Base-by-base conservation (phyloP, 75 land plant genomes). In the Pinus taeda region DNA sequence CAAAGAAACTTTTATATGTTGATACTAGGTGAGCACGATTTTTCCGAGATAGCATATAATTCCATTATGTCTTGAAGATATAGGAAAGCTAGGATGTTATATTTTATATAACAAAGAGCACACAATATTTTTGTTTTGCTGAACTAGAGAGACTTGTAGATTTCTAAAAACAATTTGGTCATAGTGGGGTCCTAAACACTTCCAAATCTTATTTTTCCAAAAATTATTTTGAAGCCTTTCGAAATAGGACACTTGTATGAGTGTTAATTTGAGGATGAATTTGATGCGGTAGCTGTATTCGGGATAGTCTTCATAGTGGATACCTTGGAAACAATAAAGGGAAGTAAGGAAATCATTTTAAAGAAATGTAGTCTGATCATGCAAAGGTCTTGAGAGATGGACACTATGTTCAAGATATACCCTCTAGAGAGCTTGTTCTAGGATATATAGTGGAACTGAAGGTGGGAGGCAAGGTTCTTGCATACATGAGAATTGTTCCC, bases 271-370 rank as follows among this genome's bases (percentile, higher is more conserved):
- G 72, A n/a, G 13, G 3, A 4, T 74, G 36, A 4, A 74, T 74
- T 55, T 42, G 37, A 2, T 82, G 76, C 93, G 90, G 97, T 87
- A 77, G 57, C 77, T 76, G 90, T 93, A 26, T 87, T 83, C 74
- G 90, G 98, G 93, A 95, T 95, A 21, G 89, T 95, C 53, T 84
- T 95, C 75, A 66, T 86, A n/a, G 71, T 93, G 58, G 98, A 93
- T 1, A 95, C 91, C 17, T 82, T 93, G 57, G 98, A 95, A 22
- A 83, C 98, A 30, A 81, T 95, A 22, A 95, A 93, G n/a, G 98
- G 92, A 80, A 95, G 98, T 77, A 95, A 95, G 72, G 93, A 95
- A 45, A 88, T 91, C 58, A 95, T 95, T 36, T 89, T 90, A 56
- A 95, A 90, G 15, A 93, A 95, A 3, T 95, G 61, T 93, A 26